These are phyloP conservation scores for Botrytis paeoniae DNA, from an alignment of 2,329 filamentous ascomycete genomes.

Conservation along the genomic window DNA sequence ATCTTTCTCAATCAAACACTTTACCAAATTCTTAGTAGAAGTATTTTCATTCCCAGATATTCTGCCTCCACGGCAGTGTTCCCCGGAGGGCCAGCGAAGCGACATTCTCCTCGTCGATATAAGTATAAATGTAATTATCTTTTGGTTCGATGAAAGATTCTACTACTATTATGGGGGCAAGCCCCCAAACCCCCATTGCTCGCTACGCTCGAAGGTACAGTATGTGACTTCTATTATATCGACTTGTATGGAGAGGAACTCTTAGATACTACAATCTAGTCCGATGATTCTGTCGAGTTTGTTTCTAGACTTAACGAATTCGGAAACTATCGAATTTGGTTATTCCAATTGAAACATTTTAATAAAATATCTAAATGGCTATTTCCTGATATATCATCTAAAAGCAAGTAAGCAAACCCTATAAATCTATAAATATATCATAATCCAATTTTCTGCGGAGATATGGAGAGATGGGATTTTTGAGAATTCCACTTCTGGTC, in stretches of 20 bases:
- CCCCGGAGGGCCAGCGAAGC: background rate
- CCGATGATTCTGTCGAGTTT: too few species aligned
- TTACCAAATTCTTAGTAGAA: background rate
- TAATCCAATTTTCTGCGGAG: background rate
- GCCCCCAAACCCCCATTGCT: background rate
- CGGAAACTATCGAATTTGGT: background rate
- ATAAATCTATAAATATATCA: background rate
- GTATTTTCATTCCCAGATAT: background rate
- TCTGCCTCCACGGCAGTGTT: slow-evolving; percentile 1
- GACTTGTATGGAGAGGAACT: background rate
- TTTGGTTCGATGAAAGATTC: background rate
- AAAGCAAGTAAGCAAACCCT: background rate
- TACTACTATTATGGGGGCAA: background rate
- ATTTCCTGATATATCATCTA: background rate
- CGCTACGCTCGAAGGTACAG: background rate
- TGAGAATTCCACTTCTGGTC: background rate
- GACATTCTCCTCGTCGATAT: background rate
- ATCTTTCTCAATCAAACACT: background rate
- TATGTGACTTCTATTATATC: background rate
- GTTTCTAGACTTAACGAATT: too few species aligned
- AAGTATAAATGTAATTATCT: background rate
- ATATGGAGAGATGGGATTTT: background rate
- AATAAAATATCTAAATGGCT: background rate
- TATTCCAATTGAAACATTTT: background rate
- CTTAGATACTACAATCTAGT: background rate